A percentile compares a stretch with the other conserved stretches of the same genome.
Evolutionary conservation across 2,329 filamentous ascomycete genomes (phyloP).

Genomic region (Macrophomina phaseolina): DNA sequence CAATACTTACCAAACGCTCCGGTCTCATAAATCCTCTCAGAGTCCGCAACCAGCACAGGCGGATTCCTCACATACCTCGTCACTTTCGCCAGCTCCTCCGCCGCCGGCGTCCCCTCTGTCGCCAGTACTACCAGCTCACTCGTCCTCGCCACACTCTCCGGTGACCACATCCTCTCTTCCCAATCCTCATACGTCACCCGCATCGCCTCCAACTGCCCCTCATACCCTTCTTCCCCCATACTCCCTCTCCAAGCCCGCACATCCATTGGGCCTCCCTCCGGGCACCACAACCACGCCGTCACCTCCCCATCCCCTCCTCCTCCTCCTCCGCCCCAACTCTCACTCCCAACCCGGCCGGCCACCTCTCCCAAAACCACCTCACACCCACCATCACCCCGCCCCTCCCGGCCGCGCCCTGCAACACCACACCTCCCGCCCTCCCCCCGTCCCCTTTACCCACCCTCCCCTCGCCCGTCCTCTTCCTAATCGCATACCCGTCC

Average conservation of each 20-base stretch:
- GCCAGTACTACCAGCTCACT: conserved; percentile 62
- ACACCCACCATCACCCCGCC: conserved; percentile 66
- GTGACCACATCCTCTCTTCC: conserved; percentile 60
- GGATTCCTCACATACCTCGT: conserved; percentile 57
- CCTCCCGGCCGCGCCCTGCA: conserved; percentile 60
- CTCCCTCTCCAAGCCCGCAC: conserved; percentile 64
- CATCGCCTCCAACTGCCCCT: conserved; percentile 64
- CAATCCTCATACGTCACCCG: conserved; percentile 70
- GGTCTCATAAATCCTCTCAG: conserved; percentile 58
- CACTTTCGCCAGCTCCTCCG: conserved; percentile 52
- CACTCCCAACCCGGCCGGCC: conserved; percentile 64
- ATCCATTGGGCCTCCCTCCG: conserved; percentile 61
- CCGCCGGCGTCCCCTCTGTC: conserved; percentile 59
- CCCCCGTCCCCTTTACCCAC: conserved; percentile 63
- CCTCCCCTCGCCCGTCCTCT: conserved; percentile 64
- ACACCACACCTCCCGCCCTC: conserved; percentile 63
- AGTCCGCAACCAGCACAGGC: conserved; percentile 57
- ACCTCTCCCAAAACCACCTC: conserved; percentile 68
- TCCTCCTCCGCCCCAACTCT: conserved; percentile 35
- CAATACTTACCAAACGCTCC: conserved; percentile 55
- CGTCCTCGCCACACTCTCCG: conserved; percentile 63
- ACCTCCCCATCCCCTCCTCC: conserved; percentile 59
- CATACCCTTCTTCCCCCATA: conserved; percentile 61
- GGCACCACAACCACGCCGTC: conserved; percentile 67
- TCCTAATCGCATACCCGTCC: conserved; percentile 66